phyloP scores from a whole-genome alignment of 306 rosid species.

The Erythrophleum fordii region DNA sequence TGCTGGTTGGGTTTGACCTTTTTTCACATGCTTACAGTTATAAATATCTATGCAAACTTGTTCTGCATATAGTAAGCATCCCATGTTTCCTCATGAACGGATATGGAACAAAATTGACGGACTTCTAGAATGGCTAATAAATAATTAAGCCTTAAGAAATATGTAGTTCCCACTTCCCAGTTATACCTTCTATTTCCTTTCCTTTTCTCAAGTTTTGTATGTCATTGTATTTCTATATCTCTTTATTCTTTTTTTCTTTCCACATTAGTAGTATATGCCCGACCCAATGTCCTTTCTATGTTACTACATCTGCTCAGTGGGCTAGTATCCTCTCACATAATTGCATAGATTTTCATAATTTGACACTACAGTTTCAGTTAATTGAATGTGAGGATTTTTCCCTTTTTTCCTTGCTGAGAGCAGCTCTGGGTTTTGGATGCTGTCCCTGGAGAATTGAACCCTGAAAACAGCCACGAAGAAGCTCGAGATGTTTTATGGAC shows the following conservation, averaged over 20 bases:
- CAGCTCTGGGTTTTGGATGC: constrained; percentile 98
- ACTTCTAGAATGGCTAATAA: constrained; percentile 12
- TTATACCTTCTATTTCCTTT: not conserved
- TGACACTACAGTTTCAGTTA: constrained; percentile 23
- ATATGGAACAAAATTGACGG: constrained; percentile 17
- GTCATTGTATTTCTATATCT: constrained; percentile 3
- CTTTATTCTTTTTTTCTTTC: not conserved
- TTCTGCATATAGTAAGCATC: constrained; percentile 5
- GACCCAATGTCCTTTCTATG: not conserved
- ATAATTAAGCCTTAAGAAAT: constrained; percentile 21
- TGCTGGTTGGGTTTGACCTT: not conserved
- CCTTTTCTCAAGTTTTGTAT: constrained; percentile 1
- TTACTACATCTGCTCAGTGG: constrained; percentile 20
- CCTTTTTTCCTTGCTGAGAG: constrained; percentile 51
- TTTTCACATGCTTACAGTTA: not conserved
- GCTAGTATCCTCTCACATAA: constrained; percentile 8
- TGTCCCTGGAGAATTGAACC: constrained; percentile 72
- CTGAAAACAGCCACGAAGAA: constrained; percentile 66
- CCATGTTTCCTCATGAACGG: constrained; percentile 10
- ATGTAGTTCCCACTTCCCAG: not conserved
- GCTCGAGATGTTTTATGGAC: constrained; percentile 72
- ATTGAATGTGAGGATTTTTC: constrained; percentile 30
- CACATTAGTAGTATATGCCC: constrained; percentile 4
- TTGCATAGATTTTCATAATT: constrained; percentile 27
- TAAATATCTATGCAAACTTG: not conserved